A percentile compares a stretch with the other conserved stretches of the same genome.
These are phyloP conservation scores for Tilletia horrida DNA, from an alignment of 1,284 basidiomycete genomes.

Conservation along the genomic window DNA sequence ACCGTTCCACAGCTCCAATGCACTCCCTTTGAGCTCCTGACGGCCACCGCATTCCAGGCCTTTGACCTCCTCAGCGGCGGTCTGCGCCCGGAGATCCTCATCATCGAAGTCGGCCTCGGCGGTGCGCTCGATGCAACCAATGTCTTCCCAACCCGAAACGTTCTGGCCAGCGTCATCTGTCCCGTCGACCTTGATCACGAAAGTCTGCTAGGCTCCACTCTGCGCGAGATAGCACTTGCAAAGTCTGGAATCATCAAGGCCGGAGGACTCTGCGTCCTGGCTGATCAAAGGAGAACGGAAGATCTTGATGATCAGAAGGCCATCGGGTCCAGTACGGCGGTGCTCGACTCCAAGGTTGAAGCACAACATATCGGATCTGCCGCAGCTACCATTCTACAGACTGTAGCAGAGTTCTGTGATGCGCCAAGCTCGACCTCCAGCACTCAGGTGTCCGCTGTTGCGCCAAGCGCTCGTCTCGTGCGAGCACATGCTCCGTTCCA, in stretches of 20 bases:
- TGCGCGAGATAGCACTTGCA: slow-evolving; percentile 72
- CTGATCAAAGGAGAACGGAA: slow-evolving; percentile 50
- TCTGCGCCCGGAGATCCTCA: slow-evolving; percentile 68
- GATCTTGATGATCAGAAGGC: slow-evolving; percentile 14
- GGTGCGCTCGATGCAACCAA: slow-evolving; percentile 92
- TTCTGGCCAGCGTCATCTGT: slow-evolving; percentile 74
- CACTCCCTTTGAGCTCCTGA: slow-evolving; percentile 48
- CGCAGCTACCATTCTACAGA: slow-evolving; percentile 34
- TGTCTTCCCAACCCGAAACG: slow-evolving; percentile 66
- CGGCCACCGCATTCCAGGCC: slow-evolving; percentile 59
- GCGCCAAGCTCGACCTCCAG: background rate
- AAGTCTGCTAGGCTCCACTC: slow-evolving; percentile 74
- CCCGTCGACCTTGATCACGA: slow-evolving; percentile 90
- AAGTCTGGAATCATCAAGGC: slow-evolving; percentile 78
- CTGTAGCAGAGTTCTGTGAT: slow-evolving; percentile 16
- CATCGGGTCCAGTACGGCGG: slow-evolving; percentile 1
- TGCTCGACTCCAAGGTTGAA: slow-evolving; percentile 22
- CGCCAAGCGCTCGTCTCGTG: background rate
- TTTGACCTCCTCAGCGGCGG: slow-evolving; percentile 50
- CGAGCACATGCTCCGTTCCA: slow-evolving; percentile 1
- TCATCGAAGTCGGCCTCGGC: slow-evolving; percentile 93
- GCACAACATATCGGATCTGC: slow-evolving; percentile 26
- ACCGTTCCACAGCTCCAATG: slow-evolving; percentile 24
- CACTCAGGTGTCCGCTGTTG: background rate
- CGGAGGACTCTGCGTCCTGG: slow-evolving; percentile 70